Evolutionary conservation across 2,329 filamentous ascomycete genomes (phyloP).

Genomic region (Monilinia fructicola): DNA sequence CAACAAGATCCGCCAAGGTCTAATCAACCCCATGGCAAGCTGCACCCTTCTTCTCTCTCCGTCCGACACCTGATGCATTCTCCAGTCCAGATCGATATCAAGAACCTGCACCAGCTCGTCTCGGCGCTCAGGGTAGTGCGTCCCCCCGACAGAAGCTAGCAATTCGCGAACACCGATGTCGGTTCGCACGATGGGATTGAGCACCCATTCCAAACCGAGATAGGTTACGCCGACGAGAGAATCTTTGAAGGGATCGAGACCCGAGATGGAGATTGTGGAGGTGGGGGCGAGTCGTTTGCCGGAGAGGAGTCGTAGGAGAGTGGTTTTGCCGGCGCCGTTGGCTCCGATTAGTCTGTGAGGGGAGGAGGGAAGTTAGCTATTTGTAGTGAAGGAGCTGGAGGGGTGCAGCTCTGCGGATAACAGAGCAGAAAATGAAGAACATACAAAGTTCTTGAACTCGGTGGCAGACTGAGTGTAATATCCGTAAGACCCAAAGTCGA

Average conservation of each 20-base stretch:
- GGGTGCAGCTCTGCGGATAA: not conserved
- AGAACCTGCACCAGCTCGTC: slow-evolving; percentile 86
- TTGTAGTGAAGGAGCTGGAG: slow-evolving; percentile 46
- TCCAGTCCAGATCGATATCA: slow-evolving; percentile 89
- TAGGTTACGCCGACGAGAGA: slow-evolving; percentile 93
- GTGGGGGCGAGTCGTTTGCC: slow-evolving; percentile 89
- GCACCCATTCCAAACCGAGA: slow-evolving; percentile 94
- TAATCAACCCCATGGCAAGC: slow-evolving; percentile 89
- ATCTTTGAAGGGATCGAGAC: slow-evolving; percentile 88
- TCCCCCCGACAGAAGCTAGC: slow-evolving; percentile 79
- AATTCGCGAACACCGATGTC: slow-evolving; percentile 91
- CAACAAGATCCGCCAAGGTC: slow-evolving; percentile 87
- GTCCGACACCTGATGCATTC: slow-evolving; percentile 93
- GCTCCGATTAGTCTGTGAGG: slow-evolving; percentile 78
- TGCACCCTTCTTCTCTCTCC: slow-evolving; percentile 90
- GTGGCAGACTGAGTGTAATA: slow-evolving; percentile 61
- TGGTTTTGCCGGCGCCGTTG: slow-evolving; percentile 97
- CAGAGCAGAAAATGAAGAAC: slow-evolving; percentile 48
- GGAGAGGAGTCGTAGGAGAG: slow-evolving; percentile 83
- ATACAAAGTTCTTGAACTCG: slow-evolving; percentile 56
- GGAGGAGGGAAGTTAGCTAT: slow-evolving; percentile 72
- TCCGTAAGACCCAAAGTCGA: slow-evolving; percentile 74
- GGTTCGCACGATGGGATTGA: slow-evolving; percentile 92
- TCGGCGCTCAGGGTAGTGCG: slow-evolving; percentile 75
- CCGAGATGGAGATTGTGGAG: slow-evolving; percentile 72